Evolutionary conservation across 257 asterid genomes (phyloP).

Genomic region (Dorcoceras hygrometricum): DNA sequence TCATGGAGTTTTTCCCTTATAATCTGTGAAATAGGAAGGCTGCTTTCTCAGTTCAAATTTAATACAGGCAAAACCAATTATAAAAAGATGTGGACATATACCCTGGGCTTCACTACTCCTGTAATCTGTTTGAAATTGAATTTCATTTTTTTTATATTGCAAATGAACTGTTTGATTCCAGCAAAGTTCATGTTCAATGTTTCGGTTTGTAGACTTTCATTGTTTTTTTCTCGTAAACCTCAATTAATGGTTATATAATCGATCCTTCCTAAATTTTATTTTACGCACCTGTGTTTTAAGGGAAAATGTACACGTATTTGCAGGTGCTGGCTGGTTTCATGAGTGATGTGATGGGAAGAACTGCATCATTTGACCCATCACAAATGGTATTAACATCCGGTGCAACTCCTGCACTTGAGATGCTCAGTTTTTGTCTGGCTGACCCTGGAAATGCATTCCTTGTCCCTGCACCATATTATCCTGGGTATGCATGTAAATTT

Average conservation of each 20-base stretch:
- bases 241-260: neutral
- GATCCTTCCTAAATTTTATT: neutral
- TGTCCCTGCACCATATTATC: slow-evolving; percentile 91
- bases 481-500: slow-evolving; percentile 53
- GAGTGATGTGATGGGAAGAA: slow-evolving; percentile 74
- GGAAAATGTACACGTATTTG: slow-evolving; percentile 22
- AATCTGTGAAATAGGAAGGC: no score
- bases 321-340: slow-evolving; percentile 92
- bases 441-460: slow-evolving; percentile 95
- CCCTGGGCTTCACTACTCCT: no score
- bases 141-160: no score
- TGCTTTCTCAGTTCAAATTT: no score
- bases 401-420: slow-evolving; percentile 91
- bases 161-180: slow-evolving; percentile 12
- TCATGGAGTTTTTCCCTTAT: no score
- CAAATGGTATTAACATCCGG: slow-evolving; percentile 71
- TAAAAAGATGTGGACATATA: no score
- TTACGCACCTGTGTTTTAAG: slow-evolving; percentile 24
- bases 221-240: slow-evolving; percentile 1
- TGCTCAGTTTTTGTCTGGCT: slow-evolving; percentile 81
- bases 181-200: slow-evolving; percentile 2
- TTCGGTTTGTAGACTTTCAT: slow-evolving; percentile 4
- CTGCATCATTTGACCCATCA: slow-evolving; percentile 66
- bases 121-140: no score
- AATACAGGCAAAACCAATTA: no score